phyloP scores from a whole-genome alignment of 306 rosid species.

The Cicer judaicum region DNA sequence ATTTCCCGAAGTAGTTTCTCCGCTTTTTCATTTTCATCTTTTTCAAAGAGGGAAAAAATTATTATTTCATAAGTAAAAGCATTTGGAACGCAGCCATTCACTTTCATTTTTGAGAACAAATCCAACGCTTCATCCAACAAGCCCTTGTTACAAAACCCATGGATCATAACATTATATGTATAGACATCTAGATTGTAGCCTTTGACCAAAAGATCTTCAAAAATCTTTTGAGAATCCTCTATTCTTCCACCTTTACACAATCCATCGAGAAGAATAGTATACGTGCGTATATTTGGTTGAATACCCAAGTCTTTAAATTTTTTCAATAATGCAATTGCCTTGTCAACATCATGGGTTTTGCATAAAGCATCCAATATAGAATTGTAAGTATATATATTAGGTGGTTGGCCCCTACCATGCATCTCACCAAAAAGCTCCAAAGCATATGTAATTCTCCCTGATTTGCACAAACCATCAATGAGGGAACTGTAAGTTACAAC shows the following conservation, averaged over 20 bases:
- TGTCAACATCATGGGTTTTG: not conserved
- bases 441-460: not conserved
- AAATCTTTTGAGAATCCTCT: not conserved
- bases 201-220: not conserved
- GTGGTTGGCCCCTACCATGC: not conserved
- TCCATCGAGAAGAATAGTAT: not conserved
- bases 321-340: not conserved
- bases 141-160: not conserved
- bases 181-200: not conserved
- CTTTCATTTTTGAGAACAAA: not conserved
- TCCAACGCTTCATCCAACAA: not conserved
- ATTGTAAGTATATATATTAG: not conserved
- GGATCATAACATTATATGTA: slow-evolving; percentile 26
- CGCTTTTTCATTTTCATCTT: not conserved
- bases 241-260: not conserved
- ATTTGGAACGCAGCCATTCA: not conserved
- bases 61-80: not conserved
- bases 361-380: slow-evolving; percentile 2
- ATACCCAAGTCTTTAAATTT: not conserved
- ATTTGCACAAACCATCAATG: not conserved
- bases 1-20: not conserved
- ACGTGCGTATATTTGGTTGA: not conserved
- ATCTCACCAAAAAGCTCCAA: not conserved
- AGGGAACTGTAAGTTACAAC: too few relatives aligned
- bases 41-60: not conserved